Conservation (phyloP, 495 filamentous ascomycete species). For the Tuber calosporum region DNA sequence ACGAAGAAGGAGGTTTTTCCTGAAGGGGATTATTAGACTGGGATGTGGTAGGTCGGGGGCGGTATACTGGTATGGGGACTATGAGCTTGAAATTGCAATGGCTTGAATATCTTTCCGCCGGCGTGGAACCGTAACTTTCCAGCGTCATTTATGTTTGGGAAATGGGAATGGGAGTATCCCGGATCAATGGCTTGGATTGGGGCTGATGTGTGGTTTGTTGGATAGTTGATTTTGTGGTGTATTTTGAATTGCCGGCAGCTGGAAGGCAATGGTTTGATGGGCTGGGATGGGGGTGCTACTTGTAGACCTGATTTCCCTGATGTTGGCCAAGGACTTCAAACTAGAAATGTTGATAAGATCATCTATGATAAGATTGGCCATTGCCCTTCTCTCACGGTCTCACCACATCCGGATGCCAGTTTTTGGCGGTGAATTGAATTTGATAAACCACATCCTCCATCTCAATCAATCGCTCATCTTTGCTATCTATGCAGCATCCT, state of each 20-base stretch:
- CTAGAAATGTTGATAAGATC: not conserved
- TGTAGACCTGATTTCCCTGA: not conserved
- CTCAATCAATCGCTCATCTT: not conserved
- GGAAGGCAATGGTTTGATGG: not conserved
- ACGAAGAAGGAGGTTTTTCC: slow-evolving; percentile 8
- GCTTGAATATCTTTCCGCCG: not conserved
- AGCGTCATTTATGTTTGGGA: not conserved
- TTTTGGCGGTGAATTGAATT: no score
- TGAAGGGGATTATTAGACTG: not conserved
- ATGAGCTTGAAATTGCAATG: not conserved
- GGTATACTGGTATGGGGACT: not conserved
- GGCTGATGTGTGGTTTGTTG: not conserved
- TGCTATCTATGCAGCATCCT: not conserved
- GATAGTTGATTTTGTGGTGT: not conserved
- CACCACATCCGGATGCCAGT: no score
- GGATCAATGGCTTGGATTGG: not conserved
- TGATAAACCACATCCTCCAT: no score
- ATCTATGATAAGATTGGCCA: not conserved
- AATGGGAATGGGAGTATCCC: not conserved
- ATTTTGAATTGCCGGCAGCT: not conserved
- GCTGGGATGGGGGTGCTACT: not conserved
- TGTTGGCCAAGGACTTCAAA: not conserved
- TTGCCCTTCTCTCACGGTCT: no score
- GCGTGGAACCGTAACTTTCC: not conserved
- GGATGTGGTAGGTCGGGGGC: not conserved